Evolutionary conservation across 1,284 basidiomycete species (phyloP).

Genomic region (Anthracocystis setariae): DNA sequence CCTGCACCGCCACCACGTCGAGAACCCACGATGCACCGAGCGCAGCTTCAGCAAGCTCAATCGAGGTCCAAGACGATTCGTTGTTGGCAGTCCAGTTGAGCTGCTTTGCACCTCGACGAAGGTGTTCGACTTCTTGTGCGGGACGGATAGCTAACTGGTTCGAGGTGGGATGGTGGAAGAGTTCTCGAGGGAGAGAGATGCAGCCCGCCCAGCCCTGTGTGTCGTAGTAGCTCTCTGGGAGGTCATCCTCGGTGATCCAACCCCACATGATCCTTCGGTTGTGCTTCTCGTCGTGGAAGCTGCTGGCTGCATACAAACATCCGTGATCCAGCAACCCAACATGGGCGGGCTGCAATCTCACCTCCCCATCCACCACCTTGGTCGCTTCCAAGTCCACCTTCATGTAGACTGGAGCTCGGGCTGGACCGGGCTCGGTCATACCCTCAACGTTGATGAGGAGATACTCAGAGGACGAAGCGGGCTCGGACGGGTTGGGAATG

Average conservation of each 20-base stretch:
- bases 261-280: conserved; percentile 54
- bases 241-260: conserved; percentile 58
- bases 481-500: conserved; percentile 6
- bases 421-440: conserved; percentile 28
- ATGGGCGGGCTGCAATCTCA: conserved; percentile 23
- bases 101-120: conserved; percentile 26
- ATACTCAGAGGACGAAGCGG: conserved; percentile 25
- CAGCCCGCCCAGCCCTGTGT: conserved; percentile 54
- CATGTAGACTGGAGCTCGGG: conserved; percentile 41
- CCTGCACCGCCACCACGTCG: conserved; percentile 1
- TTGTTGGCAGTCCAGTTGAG: not conserved
- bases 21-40: not conserved
- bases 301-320: conserved; percentile 54
- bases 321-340: conserved; percentile 50
- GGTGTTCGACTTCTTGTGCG: conserved; percentile 27
- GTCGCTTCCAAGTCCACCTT: conserved; percentile 13
- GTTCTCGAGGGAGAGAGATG: conserved; percentile 50
- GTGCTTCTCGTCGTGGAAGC: conserved; percentile 40
- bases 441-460: conserved; percentile 54
- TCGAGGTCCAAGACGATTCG: not conserved
- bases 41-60: conserved; percentile 9
- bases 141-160: conserved; percentile 36
- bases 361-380: conserved; percentile 3
- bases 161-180: conserved; percentile 41
- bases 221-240: conserved; percentile 43